A percentile compares a stretch with the other conserved stretches of the same genome.
phyloP scores from a whole-genome alignment of 768 basidiomycete genomes.

The Lanmaoa rubissima region DNA sequence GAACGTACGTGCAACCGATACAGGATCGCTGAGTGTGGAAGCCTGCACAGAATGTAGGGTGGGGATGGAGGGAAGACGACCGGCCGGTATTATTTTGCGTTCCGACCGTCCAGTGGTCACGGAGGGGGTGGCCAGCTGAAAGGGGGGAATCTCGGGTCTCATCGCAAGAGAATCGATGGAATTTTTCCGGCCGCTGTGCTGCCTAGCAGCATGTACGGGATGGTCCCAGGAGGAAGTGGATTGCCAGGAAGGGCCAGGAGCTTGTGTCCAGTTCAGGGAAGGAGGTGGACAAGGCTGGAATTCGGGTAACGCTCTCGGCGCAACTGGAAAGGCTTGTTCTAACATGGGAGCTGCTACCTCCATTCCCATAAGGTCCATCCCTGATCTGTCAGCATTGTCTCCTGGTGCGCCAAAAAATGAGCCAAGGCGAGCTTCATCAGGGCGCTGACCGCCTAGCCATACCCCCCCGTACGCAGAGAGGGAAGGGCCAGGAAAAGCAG shows the following conservation, averaged over 20 bases:
- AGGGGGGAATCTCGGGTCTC: neutral
- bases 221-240: neutral
- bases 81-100: neutral
- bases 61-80: neutral
- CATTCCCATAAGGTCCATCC: neutral
- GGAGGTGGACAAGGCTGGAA: neutral
- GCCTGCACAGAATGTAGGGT: neutral
- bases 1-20: conserved; percentile 12
- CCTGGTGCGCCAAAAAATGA: neutral
- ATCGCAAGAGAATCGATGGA: neutral
- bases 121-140: neutral
- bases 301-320: neutral
- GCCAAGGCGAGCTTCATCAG: neutral
- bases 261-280: neutral
- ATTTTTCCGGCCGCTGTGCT: neutral
- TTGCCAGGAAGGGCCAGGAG: neutral
- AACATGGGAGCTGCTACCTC: neutral
- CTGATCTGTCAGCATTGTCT: neutral
- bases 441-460: neutral
- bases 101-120: neutral
- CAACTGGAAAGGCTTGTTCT: conserved; percentile 1
- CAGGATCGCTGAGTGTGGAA: neutral
- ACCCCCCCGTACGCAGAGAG: neutral
- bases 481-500: neutral
- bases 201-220: conserved; percentile 2